A percentile compares a stretch with the other conserved stretches of the same genome.
Conservation (phyloP, 1,284 basidiomycete genomes). For the Schizophyllum amplum region DNA sequence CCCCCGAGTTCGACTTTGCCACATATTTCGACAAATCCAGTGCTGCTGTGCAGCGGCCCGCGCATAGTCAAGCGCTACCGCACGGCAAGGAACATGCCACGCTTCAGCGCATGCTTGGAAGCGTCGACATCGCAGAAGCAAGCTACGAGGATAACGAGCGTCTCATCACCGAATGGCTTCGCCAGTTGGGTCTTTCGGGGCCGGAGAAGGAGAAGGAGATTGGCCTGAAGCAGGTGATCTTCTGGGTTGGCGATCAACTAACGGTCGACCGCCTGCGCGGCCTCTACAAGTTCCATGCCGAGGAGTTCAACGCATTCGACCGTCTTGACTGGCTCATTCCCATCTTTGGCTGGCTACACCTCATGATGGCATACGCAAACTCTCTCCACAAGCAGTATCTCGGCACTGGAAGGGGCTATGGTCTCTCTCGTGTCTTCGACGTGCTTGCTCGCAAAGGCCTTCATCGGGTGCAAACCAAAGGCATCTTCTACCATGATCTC, state of each 20-base stretch:
- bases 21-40: slow-evolving; percentile 13
- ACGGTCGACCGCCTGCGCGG: slow-evolving; percentile 17
- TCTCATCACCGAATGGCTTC: slow-evolving; percentile 19
- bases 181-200: slow-evolving; percentile 17
- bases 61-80: slow-evolving; percentile 19
- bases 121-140: slow-evolving; percentile 24
- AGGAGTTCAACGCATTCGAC: slow-evolving; percentile 16
- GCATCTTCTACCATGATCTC: slow-evolving; percentile 17
- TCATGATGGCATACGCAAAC: slow-evolving; percentile 14
- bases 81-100: slow-evolving; percentile 19
- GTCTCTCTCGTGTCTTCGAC: slow-evolving; percentile 13
- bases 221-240: slow-evolving; percentile 14
- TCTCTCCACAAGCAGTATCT: slow-evolving; percentile 12
- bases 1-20: slow-evolving; percentile 19
- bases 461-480: slow-evolving; percentile 8
- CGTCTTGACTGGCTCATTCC: slow-evolving; percentile 13
- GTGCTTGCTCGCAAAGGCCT: slow-evolving; percentile 14
- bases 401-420: slow-evolving; percentile 1
- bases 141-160: slow-evolving; percentile 27
- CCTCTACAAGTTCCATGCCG: slow-evolving; percentile 7
- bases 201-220: slow-evolving; percentile 13
- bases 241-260: slow-evolving; percentile 27
- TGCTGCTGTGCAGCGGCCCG: slow-evolving; percentile 15
- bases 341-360: slow-evolving; percentile 15
- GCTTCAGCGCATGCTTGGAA: slow-evolving; percentile 23